Evolutionary conservation across 495 filamentous ascomycete species (phyloP), one percentile per base, ranked within the genome.

Genomic region (Annulohypoxylon moriforme): DNA sequence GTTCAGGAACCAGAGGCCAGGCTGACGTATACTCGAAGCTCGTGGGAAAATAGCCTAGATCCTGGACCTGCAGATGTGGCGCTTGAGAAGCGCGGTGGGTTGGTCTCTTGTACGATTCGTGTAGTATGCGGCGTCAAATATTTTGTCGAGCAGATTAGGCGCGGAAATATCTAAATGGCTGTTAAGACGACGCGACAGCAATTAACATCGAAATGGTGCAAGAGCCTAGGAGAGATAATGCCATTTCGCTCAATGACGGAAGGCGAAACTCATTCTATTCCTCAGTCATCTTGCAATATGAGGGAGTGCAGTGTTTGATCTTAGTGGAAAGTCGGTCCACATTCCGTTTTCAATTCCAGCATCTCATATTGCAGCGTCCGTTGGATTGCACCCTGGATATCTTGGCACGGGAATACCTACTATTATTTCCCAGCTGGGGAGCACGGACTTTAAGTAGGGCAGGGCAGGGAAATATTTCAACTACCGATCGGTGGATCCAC

Each of bases 311-410:
- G 13, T 65, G 24, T 46, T 64, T 11, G 52, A 46, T n/a, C n/a
- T 55, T 36, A 47, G 60, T 74, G 72, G 72, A 71, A 74, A 68
- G 60, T 74, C 72, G 72, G 72, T 29, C 72, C 72, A 71, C 44
- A 46, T 71, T 64, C 72, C 72, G 72, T 57, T 67, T 42, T 63
- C 58, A 57, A 44, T 67, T 31, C 72, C 59, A 74, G 53, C 44
- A 52, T 57, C 36, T 64, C 60, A 64, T 56, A 74, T 74, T 74
- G 63, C 63, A 34, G 59, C 55, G 53, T 59, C 64, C 47, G 59
- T 56, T 68, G 72, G 68, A 74, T 74, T 33, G 64, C 49, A 74
- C 64, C 72, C 72, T 67, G 18, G 63, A 22, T 14, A 60, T 71
- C 72, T 74, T 74, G 72, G 72, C 72, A 71, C 72, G 71, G 71